Evolutionary conservation across 177 flowering plant genomes (phyloP).

Genomic region (Vitis hybrid): DNA sequence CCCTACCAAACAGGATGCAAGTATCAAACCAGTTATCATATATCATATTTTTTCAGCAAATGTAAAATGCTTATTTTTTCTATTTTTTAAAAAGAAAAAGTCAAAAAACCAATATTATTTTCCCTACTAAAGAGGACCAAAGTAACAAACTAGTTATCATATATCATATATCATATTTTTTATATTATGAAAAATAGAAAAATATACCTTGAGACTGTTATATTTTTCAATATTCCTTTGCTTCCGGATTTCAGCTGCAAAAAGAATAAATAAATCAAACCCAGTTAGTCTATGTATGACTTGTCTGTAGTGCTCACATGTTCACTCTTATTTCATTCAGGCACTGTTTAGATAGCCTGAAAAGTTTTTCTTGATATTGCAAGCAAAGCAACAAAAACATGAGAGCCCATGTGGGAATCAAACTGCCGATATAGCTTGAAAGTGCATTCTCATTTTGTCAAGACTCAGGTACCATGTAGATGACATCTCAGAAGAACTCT

Average conservation of each 20-base stretch:
- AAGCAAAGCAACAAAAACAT: neutral
- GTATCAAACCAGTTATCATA: neutral
- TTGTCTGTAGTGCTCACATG: neutral
- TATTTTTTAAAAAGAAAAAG: no score
- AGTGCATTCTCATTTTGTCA: no score
- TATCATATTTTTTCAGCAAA: neutral
- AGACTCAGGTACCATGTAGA: no score
- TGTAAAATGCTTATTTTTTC: no score
- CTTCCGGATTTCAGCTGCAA: slow-evolving; percentile 79
- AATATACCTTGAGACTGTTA: slow-evolving; percentile 70
- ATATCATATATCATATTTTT: neutral
- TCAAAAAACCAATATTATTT: no score
- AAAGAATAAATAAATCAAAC: slow-evolving; percentile 2
- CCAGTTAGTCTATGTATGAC: slow-evolving; percentile 8
- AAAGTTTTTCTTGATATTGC: no score
- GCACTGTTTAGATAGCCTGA: no score
- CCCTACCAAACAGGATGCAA: no score
- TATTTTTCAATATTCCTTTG: slow-evolving; percentile 61
- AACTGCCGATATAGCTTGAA: no score
- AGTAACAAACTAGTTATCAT: neutral
- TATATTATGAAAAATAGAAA: neutral
- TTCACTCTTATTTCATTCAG: neutral
- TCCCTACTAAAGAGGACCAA: no score
- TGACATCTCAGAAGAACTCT: no score
- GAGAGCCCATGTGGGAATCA: neutral